Percentiles rank a stretch among this genome's conserved stretches.
These are phyloP conservation scores for Sugiyamaella japonica DNA, from an alignment of 1,139 yeast genomes.

Conservation along the genomic window DNA sequence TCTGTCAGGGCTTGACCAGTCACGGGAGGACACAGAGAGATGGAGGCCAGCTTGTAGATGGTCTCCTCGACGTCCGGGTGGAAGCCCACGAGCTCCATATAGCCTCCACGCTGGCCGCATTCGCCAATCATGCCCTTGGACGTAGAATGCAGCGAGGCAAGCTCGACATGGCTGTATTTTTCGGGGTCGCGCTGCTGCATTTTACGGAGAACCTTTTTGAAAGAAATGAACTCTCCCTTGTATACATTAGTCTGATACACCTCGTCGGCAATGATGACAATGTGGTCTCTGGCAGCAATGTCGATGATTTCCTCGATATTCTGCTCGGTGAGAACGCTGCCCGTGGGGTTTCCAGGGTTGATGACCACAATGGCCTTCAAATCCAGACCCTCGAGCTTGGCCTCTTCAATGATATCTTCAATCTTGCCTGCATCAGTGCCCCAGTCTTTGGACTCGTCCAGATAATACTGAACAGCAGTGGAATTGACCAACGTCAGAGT, in stretches of 20 bases:
- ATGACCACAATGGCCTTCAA: conserved; percentile 86
- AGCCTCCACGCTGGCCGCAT: conserved; percentile 99
- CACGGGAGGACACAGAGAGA: conserved; percentile 89
- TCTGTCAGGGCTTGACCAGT: conserved; percentile 92
- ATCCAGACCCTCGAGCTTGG: conserved; percentile 55
- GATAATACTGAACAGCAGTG: conserved; percentile 80
- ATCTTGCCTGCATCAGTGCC: conserved; percentile 72
- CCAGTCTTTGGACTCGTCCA: conserved; percentile 83
- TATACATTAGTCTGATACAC: conserved; percentile 93
- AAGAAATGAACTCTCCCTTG: conserved; percentile 54
- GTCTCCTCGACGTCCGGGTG: conserved; percentile 64
- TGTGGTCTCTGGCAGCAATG: conserved; percentile 79
- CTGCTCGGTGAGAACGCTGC: conserved; percentile 66
- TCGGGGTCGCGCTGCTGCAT: conserved; percentile 56
- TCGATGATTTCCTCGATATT: conserved; percentile 70
- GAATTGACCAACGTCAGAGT: conserved; percentile 80
- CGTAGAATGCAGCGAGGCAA: conserved; percentile 92
- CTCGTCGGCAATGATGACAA: conserved; percentile 95
- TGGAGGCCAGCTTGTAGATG: conserved; percentile 81
- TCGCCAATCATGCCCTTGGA: conserved; percentile 97
- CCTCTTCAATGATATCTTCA: conserved; percentile 53
- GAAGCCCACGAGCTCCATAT: conserved; percentile 90
- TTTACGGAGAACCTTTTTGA: conserved; percentile 52
- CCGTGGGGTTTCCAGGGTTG: conserved; percentile 98
- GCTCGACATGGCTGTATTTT: conserved; percentile 67